A percentile compares a stretch with the other conserved stretches of the same genome.
Conservation (phyloP, 106 monocot species). For the Agapanthus africanus region DNA sequence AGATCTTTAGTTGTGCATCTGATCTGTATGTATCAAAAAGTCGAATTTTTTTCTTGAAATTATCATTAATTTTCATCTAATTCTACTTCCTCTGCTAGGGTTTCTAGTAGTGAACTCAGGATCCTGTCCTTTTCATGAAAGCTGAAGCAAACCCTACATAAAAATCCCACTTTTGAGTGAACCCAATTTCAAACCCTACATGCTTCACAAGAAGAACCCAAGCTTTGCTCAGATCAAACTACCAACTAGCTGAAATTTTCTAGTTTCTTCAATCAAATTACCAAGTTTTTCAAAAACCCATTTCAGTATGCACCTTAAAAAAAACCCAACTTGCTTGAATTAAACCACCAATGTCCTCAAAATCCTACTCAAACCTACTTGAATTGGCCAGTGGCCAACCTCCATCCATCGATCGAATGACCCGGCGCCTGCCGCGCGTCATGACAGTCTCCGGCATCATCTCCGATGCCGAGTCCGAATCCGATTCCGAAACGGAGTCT, state of each 20-base stretch:
- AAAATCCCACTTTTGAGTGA: not conserved
- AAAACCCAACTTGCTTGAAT: not conserved
- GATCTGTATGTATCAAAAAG: not conserved
- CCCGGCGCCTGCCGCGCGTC: slow-evolving; percentile 27
- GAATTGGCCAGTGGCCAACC: slow-evolving; percentile 29
- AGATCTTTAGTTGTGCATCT: not conserved
- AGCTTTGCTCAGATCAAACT: not conserved
- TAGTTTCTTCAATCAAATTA: not conserved
- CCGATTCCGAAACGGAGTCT: slow-evolving; percentile 5
- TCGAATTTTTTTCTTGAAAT: not conserved
- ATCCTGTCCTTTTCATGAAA: not conserved
- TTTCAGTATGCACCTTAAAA: not conserved
- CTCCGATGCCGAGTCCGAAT: too few relatives aligned
- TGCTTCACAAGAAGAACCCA: not conserved
- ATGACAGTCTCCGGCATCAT: slow-evolving; percentile 34
- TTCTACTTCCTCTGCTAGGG: too few relatives aligned
- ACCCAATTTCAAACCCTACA: not conserved
- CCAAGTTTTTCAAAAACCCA: not conserved
- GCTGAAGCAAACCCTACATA: not conserved
- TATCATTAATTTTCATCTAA: not conserved
- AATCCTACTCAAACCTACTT: slow-evolving; percentile 38
- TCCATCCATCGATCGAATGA: slow-evolving; percentile 11
- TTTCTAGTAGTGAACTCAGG: not conserved
- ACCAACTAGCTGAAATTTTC: not conserved
- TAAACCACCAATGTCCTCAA: slow-evolving; percentile 19